Percentiles rank a stretch among this genome's conserved stretches.
Evolutionary conservation across 768 basidiomycete genomes (phyloP).

Genomic region (Russula brevipes): DNA sequence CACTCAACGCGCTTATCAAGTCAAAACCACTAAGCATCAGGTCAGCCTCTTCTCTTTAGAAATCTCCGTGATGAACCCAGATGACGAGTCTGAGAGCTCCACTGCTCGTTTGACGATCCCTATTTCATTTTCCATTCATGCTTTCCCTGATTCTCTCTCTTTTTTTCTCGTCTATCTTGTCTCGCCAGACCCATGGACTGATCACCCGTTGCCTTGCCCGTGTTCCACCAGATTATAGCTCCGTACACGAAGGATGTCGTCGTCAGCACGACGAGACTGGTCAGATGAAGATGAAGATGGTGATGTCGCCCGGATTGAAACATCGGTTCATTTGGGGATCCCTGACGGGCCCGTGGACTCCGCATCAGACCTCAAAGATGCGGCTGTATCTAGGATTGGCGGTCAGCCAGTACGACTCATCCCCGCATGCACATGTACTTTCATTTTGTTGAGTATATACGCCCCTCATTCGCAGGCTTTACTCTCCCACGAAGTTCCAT

Average conservation of each 20-base stretch:
- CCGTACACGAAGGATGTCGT: constrained; percentile 36
- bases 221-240: not conserved
- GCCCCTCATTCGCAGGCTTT: constrained; percentile 51
- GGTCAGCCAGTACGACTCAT: constrained; percentile 80
- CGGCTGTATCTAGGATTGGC: constrained; percentile 83
- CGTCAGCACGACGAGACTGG: constrained; percentile 54
- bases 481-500: constrained; percentile 55
- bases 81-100: constrained; percentile 79
- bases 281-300: constrained; percentile 78
- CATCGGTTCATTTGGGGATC: constrained; percentile 70
- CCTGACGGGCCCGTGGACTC: constrained; percentile 68
- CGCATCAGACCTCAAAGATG: constrained; percentile 59
- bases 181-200: constrained; percentile 18
- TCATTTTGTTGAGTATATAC: constrained; percentile 39
- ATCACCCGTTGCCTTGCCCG: constrained; percentile 8
- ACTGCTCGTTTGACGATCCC: constrained; percentile 55
- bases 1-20: constrained; percentile 1
- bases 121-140: constrained; percentile 83
- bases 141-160: constrained; percentile 58
- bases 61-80: constrained; percentile 40
- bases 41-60: constrained; percentile 2
- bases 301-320: constrained; percentile 50
- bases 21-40: not conserved
- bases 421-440: constrained; percentile 44
- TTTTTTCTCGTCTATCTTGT: constrained; percentile 24